Percentiles rank a stretch among this genome's conserved stretches.
phyloP scores from a whole-genome alignment of 2,329 filamentous ascomycete species.

The Magnaporthiopsis poae region DNA sequence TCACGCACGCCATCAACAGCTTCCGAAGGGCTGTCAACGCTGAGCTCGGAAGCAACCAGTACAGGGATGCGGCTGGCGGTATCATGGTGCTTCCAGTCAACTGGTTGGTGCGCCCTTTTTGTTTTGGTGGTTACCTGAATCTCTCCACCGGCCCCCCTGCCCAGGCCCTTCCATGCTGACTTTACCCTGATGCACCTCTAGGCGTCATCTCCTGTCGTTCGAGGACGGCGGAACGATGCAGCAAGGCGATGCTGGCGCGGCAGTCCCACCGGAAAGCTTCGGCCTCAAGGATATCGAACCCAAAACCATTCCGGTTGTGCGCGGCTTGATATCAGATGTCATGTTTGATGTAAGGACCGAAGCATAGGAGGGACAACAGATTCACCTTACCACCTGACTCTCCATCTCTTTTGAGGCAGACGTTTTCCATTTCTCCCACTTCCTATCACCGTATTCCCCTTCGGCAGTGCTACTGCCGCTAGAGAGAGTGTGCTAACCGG shows the following conservation, averaged over 20 bases:
- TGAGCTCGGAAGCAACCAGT: conserved; percentile 59
- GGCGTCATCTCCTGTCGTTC: conserved; percentile 69
- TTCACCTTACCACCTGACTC: no score
- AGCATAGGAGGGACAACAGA: no score
- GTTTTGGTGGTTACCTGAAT: neutral
- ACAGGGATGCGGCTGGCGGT: conserved; percentile 30
- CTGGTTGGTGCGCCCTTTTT: conserved; percentile 40
- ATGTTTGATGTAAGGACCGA: conserved; percentile 73
- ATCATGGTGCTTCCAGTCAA: conserved; percentile 93
- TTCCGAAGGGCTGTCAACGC: conserved; percentile 80
- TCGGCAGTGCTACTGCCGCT: no score
- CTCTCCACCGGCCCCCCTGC: no score
- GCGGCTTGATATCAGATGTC: conserved; percentile 88
- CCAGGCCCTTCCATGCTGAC: neutral
- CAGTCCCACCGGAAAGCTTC: conserved; percentile 49
- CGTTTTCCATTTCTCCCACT: no score
- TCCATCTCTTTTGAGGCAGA: no score
- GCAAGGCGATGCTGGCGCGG: conserved; percentile 33
- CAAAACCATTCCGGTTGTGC: conserved; percentile 79
- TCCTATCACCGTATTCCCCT: no score
- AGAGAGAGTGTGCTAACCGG: neutral
- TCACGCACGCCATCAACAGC: conserved; percentile 88
- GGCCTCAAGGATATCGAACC: conserved; percentile 82
- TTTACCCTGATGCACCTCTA: neutral
- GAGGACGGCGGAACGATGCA: conserved; percentile 63